Conservation (phyloP, 306 rosid species). For the Castanea crenata region DNA sequence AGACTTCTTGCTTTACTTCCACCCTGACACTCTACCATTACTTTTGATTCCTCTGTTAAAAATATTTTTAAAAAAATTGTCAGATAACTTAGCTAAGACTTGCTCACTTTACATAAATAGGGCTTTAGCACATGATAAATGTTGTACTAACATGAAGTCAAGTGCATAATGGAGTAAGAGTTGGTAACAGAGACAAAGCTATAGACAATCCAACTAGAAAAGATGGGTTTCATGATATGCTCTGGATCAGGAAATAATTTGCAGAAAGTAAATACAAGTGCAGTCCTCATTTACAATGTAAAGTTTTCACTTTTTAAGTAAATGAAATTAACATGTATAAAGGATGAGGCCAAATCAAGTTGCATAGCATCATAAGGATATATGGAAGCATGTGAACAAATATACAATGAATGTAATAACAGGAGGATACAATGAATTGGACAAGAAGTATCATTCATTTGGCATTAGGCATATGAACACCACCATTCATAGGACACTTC, state of each 20-base stretch:
- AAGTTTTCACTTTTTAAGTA: neutral
- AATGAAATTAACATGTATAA: neutral
- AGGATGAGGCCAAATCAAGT: neutral
- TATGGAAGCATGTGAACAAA: neutral
- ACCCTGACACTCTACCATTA: slow-evolving; percentile 65
- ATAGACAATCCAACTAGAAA: neutral
- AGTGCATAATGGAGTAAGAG: neutral
- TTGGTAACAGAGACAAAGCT: neutral
- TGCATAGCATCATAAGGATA: neutral
- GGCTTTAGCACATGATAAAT: slow-evolving; percentile 6
- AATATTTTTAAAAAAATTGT: slow-evolving; percentile 13
- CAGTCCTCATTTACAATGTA: neutral
- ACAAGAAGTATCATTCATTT: neutral
- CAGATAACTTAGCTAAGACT: slow-evolving; percentile 17
- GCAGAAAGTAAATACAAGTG: neutral
- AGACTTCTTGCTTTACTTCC: slow-evolving; percentile 69
- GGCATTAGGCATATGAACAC: neutral
- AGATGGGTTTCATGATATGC: neutral
- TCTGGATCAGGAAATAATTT: neutral
- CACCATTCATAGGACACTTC: neutral
- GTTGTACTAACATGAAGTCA: neutral
- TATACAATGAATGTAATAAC: neutral
- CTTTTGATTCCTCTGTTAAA: slow-evolving; percentile 68
- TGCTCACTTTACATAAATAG: slow-evolving; percentile 16
- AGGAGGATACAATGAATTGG: neutral